Percentiles rank a stretch among this genome's conserved stretches.
These are phyloP conservation scores for Apophysomyces sp. DNA, from an alignment of 371 early-diverging fungal species.

Conservation along the genomic window DNA sequence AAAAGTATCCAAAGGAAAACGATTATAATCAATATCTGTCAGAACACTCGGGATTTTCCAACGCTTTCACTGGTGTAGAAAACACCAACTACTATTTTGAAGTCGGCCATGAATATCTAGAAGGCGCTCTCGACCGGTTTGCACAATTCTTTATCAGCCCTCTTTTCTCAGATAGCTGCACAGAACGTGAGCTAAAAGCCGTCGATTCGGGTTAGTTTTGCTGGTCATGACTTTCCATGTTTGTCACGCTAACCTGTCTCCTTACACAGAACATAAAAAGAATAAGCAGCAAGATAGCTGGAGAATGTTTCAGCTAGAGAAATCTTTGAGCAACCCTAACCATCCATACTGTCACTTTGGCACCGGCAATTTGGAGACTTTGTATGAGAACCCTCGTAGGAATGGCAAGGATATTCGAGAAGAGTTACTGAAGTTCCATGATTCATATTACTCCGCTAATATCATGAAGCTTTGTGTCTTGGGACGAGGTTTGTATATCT, in stretches of 20 bases:
- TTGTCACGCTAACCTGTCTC: neutral
- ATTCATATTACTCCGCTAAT: conserved; percentile 89
- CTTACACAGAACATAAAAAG: conserved; percentile 80
- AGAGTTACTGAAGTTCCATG: conserved; percentile 85
- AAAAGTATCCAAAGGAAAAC: conserved; percentile 94
- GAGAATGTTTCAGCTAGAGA: conserved; percentile 84
- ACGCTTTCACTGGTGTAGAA: conserved; percentile 94
- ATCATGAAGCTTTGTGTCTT: conserved; percentile 93
- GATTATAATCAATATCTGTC: conserved; percentile 88
- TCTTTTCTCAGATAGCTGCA: conserved; percentile 82
- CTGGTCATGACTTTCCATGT: neutral
- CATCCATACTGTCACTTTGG: conserved; percentile 91
- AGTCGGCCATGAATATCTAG: conserved; percentile 77
- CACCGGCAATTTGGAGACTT: conserved; percentile 82
- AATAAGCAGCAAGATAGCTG: conserved; percentile 87
- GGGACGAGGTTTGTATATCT: conserved; percentile 63
- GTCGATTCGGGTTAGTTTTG: conserved; percentile 78
- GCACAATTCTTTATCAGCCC: conserved; percentile 94
- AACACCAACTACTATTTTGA: conserved; percentile 97
- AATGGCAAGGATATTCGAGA: conserved; percentile 83
- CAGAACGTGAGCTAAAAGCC: conserved; percentile 90
- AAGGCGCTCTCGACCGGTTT: conserved; percentile 94
- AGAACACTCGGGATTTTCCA: conserved; percentile 90
- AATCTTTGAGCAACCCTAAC: conserved; percentile 67
- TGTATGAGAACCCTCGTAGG: conserved; percentile 70